A percentile compares a stretch with the other conserved stretches of the same genome.
phyloP scores from a whole-genome alignment of 441 rosid species.

The Dalechampia spathulata region DNA sequence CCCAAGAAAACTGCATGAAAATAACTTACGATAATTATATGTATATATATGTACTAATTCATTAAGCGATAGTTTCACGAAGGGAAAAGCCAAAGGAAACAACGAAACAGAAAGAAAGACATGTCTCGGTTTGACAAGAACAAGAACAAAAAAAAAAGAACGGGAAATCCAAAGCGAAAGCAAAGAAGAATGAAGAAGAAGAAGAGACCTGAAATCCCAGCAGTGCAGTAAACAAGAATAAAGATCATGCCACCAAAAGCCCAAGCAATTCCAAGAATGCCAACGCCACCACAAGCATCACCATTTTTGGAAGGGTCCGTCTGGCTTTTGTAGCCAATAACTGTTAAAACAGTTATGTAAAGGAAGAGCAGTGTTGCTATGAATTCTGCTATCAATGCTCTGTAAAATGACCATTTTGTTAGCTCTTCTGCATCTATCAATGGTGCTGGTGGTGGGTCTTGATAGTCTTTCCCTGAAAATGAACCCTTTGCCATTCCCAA shows the following conservation, averaged over 20 bases:
- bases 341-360: conserved; percentile 66
- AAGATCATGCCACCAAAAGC: conserved; percentile 96
- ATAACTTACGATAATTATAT: not conserved
- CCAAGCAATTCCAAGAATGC: conserved; percentile 89
- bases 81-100: no score
- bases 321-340: conserved; percentile 72
- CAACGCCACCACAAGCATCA: conserved; percentile 69
- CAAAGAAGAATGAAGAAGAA: not conserved
- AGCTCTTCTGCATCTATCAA: conserved; percentile 53
- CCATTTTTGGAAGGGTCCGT: conserved; percentile 19
- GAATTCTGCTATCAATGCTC: conserved; percentile 87
- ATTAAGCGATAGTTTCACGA: no score
- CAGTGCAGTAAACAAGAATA: conserved; percentile 89
- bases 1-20: not conserved
- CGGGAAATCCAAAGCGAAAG: no score
- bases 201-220: conserved; percentile 68
- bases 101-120: no score
- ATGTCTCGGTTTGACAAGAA: no score
- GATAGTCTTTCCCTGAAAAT: conserved; percentile 70
- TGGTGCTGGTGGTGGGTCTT: conserved; percentile 89
- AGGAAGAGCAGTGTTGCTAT: conserved; percentile 82
- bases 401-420: conserved; percentile 72
- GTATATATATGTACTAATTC: no score
- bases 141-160: not conserved
- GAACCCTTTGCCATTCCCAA: conserved; percentile 47